Conservation (phyloP, 2,329 filamentous ascomycete species). For the Talaromyces pinophilus region DNA sequence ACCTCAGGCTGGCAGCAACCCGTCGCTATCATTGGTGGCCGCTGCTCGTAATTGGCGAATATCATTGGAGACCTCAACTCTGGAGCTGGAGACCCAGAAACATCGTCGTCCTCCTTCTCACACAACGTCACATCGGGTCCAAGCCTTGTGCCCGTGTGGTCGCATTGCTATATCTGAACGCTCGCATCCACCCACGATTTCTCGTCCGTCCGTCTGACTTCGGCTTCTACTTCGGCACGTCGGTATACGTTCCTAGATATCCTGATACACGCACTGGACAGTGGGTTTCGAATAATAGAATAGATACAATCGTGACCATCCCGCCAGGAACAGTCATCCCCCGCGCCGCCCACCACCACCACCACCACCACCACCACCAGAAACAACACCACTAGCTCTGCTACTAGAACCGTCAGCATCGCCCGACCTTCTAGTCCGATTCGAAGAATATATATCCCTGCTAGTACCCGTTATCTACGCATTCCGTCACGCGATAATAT, state of each 20-base stretch:
- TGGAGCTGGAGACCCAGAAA: conserved; percentile 11
- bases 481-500: background rate
- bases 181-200: background rate
- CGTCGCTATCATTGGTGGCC: background rate
- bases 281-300: background rate
- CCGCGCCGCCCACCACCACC: background rate
- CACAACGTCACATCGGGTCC: conserved; percentile 25
- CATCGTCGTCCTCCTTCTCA: conserved; percentile 7
- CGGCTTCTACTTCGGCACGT: conserved; percentile 1
- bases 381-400: conserved; percentile 1
- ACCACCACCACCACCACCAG: background rate
- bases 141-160: conserved; percentile 23
- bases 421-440: background rate
- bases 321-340: conserved; percentile 2
- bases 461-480: background rate
- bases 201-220: background rate
- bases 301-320: conserved; percentile 5
- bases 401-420: conserved; percentile 2
- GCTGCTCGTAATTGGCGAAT: background rate
- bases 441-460: conserved; percentile 5
- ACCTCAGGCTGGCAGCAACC: background rate
- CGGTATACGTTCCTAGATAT: background rate
- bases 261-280: background rate
- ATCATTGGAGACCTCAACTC: conserved; percentile 6
- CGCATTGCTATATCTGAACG: conserved; percentile 19